Percentiles rank a stretch among this genome's conserved stretches.
phyloP scores from a whole-genome alignment of 768 basidiomycete genomes.

The Termitomyces bulborhizus region DNA sequence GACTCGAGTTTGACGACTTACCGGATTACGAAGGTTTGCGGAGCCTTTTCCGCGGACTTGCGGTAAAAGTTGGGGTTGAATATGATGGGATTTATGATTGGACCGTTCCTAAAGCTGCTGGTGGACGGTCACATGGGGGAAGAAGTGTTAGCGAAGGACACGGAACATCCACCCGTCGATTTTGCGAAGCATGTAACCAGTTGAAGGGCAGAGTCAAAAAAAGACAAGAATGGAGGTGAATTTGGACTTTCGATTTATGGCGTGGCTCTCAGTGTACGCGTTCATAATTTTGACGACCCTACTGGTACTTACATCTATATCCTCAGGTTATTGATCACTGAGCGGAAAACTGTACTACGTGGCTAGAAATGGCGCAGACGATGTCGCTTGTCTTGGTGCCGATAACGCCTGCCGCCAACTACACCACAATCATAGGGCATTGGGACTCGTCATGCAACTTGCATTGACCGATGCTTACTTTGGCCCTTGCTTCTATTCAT shows the following conservation, averaged over 20 bases:
- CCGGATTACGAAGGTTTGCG: constrained; percentile 86
- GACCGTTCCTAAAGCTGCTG: constrained; percentile 22
- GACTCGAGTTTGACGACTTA: constrained; percentile 81
- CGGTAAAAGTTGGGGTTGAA: constrained; percentile 44
- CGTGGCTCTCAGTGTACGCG: constrained; percentile 4
- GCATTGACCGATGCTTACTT: background rate
- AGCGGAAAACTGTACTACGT: background rate
- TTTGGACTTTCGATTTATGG: background rate
- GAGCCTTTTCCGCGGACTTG: constrained; percentile 60
- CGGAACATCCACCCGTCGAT: constrained; percentile 18
- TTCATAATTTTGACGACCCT: background rate
- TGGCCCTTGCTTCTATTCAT: background rate
- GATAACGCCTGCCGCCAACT: background rate
- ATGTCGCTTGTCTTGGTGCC: background rate
- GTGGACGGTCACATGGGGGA: constrained; percentile 12
- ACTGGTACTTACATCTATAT: background rate
- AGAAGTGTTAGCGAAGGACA: constrained; percentile 16
- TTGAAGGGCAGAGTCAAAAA: constrained; percentile 14
- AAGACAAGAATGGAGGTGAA: constrained; percentile 14
- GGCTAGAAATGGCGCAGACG: background rate
- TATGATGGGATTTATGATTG: constrained; percentile 49
- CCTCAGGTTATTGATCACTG: background rate
- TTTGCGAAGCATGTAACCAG: constrained; percentile 36
- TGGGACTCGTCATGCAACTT: background rate
- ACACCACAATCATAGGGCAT: background rate